Conservation (phyloP, 768 basidiomycete genomes). For the Strobilomyces echinocephalus region DNA sequence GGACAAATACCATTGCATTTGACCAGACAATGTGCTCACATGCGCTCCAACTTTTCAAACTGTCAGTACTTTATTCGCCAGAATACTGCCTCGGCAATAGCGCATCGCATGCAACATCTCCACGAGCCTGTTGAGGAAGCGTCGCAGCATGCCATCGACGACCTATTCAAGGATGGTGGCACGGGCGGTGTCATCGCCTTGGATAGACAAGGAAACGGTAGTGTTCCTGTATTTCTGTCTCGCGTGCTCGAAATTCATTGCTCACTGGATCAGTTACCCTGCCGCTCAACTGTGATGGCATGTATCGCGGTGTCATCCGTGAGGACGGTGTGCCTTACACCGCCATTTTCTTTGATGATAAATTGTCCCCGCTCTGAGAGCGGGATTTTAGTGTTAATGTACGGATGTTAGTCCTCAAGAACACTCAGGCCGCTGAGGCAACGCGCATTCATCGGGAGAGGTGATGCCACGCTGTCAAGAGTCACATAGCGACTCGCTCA, state of each 20-base stretch:
- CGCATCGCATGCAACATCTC: constrained; percentile 58
- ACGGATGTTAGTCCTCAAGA: background rate
- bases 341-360: constrained; percentile 75
- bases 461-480: too few species aligned
- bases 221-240: constrained; percentile 7
- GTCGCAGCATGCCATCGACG: constrained; percentile 49
- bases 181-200: constrained; percentile 73
- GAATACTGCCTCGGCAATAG: constrained; percentile 61
- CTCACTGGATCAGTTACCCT: constrained; percentile 48
- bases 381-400: background rate
- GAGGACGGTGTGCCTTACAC: constrained; percentile 67
- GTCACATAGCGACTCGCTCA: too few species aligned
- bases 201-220: constrained; percentile 66
- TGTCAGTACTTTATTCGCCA: constrained; percentile 72
- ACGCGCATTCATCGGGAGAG: too few species aligned
- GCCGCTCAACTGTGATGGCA: constrained; percentile 72
- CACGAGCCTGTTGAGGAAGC: constrained; percentile 56
- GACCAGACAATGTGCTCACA: constrained; percentile 3
- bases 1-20: constrained; percentile 19
- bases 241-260: background rate
- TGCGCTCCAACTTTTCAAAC: background rate
- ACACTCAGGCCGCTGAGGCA: background rate
- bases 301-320: constrained; percentile 76
- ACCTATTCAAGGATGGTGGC: constrained; percentile 55
- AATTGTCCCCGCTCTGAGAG: constrained; percentile 25